Conservation (phyloP, 768 basidiomycete genomes). For the Agrocybe pediades region DNA sequence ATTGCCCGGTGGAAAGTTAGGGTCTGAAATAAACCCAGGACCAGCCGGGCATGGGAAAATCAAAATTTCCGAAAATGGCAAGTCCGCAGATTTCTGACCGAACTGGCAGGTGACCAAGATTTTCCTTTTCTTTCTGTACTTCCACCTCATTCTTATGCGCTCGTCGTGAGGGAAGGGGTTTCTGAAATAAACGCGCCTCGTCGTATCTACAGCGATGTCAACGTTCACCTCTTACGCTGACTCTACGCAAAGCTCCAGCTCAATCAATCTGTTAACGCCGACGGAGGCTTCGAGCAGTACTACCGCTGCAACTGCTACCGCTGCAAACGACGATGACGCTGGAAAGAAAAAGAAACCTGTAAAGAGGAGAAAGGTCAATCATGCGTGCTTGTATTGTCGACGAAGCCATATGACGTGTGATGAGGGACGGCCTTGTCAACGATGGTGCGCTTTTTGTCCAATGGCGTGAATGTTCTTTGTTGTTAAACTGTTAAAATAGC, state of each 20-base stretch:
- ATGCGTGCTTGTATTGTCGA: constrained; percentile 92
- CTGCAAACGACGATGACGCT: constrained; percentile 32
- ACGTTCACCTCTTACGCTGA: constrained; percentile 23
- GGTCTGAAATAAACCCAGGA: not conserved
- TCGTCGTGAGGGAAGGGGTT: constrained; percentile 3
- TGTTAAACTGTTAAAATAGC: constrained; percentile 39
- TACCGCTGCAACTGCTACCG: constrained; percentile 2
- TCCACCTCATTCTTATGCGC: constrained; percentile 4
- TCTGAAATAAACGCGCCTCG: not conserved
- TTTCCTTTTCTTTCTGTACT: not conserved
- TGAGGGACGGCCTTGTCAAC: constrained; percentile 86
- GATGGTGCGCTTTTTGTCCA: constrained; percentile 66
- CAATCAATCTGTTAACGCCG: constrained; percentile 3
- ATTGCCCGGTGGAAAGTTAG: too few relatives aligned
- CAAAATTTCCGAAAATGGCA: not conserved
- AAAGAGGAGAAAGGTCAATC: constrained; percentile 85
- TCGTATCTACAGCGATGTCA: constrained; percentile 19
- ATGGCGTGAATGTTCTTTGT: constrained; percentile 2
- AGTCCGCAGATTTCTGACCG: constrained; percentile 1
- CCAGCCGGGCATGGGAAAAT: not conserved
- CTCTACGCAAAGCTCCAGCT: constrained; percentile 16
- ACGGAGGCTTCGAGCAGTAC: constrained; percentile 5
- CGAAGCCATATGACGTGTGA: constrained; percentile 93
- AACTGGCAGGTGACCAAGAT: not conserved
- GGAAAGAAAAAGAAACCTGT: constrained; percentile 52